Percentiles rank a stretch among this genome's conserved stretches.
Conservation (phyloP, 768 basidiomycete species). For the Mycena chlorophos region DNA sequence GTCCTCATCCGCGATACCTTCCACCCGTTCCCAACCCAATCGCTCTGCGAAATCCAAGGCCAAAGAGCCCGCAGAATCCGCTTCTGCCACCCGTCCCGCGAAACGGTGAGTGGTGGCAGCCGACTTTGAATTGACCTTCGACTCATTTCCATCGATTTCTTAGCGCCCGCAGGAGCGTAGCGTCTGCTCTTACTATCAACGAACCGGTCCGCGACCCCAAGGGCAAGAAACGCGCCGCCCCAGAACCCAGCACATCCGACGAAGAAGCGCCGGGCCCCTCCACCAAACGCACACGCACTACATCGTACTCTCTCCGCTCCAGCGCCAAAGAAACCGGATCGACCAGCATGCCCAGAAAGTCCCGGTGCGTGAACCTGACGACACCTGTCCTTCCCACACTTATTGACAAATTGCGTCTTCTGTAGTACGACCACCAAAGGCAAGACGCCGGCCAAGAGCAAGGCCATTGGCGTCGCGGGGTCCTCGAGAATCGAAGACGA, state of each 20-base stretch:
- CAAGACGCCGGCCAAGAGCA: slow-evolving; percentile 54
- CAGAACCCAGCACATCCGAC: slow-evolving; percentile 68
- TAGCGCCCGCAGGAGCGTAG: slow-evolving; percentile 63
- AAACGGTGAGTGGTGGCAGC: slow-evolving; percentile 59
- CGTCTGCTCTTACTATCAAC: slow-evolving; percentile 61
- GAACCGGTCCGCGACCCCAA: slow-evolving; percentile 75
- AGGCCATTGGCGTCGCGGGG: slow-evolving; percentile 55
- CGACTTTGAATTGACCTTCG: slow-evolving; percentile 22
- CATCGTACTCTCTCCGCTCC: slow-evolving; percentile 70
- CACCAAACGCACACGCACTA: slow-evolving; percentile 62
- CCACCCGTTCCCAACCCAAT: slow-evolving; percentile 43
- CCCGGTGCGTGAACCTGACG: slow-evolving; percentile 46
- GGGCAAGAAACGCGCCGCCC: slow-evolving; percentile 90
- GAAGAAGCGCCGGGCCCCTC: slow-evolving; percentile 55
- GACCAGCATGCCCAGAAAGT: slow-evolving; percentile 79
- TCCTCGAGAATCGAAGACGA: slow-evolving; percentile 68
- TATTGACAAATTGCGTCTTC: slow-evolving; percentile 18
- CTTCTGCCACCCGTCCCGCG: slow-evolving; percentile 42
- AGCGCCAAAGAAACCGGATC: slow-evolving; percentile 42
- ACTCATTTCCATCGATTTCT: slow-evolving; percentile 27
- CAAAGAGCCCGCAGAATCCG: slow-evolving; percentile 58
- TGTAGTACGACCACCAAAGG: slow-evolving; percentile 49
- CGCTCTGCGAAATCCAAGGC: slow-evolving; percentile 65
- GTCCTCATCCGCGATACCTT: slow-evolving; percentile 47
- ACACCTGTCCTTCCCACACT: slow-evolving; percentile 7